Conservation (phyloP, 345 rosid genomes). For the Noccaea caerulescens region DNA sequence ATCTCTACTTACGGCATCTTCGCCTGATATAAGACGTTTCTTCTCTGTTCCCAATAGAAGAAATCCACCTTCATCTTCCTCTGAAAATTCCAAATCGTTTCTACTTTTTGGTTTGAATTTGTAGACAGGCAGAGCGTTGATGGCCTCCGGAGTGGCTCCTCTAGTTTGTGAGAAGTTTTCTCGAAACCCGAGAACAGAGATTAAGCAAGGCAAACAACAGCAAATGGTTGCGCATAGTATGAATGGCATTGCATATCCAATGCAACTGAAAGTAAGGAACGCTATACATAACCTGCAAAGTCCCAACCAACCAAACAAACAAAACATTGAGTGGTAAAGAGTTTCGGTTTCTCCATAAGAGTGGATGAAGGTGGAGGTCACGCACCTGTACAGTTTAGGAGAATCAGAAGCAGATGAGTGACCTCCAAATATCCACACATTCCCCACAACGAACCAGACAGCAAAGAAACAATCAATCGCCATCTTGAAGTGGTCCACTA, state of each 20-base stretch:
- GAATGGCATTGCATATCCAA: constrained; percentile 95
- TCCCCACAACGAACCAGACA: constrained; percentile 95
- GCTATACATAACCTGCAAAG: constrained; percentile 85
- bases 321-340: constrained; percentile 11
- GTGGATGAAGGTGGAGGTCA: constrained; percentile 7
- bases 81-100: constrained; percentile 51
- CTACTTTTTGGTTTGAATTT: constrained; percentile 60
- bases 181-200: constrained; percentile 75
- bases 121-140: constrained; percentile 74
- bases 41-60: constrained; percentile 71
- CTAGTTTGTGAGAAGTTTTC: constrained; percentile 76
- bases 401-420: constrained; percentile 75
- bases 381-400: constrained; percentile 83
- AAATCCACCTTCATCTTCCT: constrained; percentile 65
- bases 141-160: constrained; percentile 74
- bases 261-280: constrained; percentile 88
- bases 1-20: constrained; percentile 79
- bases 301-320: constrained; percentile 21
- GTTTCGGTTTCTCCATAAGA: constrained; percentile 9
- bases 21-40: constrained; percentile 74
- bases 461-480: constrained; percentile 91
- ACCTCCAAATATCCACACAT: constrained; percentile 95
- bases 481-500: constrained; percentile 88
- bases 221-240: constrained; percentile 88
- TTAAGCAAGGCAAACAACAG: constrained; percentile 91